Percentiles rank a stretch among this genome's conserved stretches.
Conservation (phyloP, 73 alveolate species). For the Breviolum minutum region DNA sequence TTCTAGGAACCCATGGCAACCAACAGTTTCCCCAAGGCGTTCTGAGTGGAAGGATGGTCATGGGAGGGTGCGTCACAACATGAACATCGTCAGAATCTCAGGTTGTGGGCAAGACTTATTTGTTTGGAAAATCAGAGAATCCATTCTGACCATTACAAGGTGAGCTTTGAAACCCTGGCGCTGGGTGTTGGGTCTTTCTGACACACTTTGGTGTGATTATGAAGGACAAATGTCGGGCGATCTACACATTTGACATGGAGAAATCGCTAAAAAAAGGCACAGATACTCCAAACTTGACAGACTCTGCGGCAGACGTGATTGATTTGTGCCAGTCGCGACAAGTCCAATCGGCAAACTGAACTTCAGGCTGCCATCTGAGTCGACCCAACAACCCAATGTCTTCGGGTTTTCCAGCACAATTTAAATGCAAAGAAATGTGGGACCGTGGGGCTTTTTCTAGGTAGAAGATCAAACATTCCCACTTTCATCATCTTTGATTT, state of each 20-base stretch:
- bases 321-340: constrained; percentile 2
- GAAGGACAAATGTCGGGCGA: too few relatives aligned
- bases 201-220: background rate
- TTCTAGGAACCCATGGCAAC: too few relatives aligned
- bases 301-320: background rate
- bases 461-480: too few relatives aligned
- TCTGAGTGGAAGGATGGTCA: background rate
- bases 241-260: background rate
- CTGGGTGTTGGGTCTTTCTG: constrained; percentile 10
- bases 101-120: too few relatives aligned
- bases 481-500: too few relatives aligned
- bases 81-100: background rate
- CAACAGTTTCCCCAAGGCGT: background rate
- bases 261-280: background rate
- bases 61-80: background rate
- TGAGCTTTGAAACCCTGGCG: constrained; percentile 5
- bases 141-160: background rate
- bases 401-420: too few relatives aligned
- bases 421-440: too few relatives aligned
- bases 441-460: too few relatives aligned
- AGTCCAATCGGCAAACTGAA: constrained; percentile 17
- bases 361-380: background rate
- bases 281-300: background rate
- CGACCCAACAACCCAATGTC: too few relatives aligned
- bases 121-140: too few relatives aligned